phyloP scores from a whole-genome alignment of 2,329 filamentous ascomycete species.

The Beauveria medogensis region DNA sequence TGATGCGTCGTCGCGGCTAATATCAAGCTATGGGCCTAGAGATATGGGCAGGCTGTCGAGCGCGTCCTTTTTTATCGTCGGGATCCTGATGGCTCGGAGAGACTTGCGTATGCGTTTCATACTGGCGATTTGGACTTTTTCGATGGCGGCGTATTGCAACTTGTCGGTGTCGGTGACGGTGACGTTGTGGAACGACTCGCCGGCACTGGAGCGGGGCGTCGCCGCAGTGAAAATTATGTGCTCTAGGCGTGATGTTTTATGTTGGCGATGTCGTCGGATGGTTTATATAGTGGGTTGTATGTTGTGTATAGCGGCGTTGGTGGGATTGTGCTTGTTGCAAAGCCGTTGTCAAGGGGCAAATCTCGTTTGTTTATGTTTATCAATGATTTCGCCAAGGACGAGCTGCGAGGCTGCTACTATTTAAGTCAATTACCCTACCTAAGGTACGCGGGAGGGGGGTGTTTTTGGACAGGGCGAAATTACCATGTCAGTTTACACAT shows the following conservation, averaged over 20 bases:
- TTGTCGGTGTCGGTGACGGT: background rate
- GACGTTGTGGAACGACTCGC: background rate
- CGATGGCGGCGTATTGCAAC: slow-evolving; percentile 1
- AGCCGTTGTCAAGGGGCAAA: background rate
- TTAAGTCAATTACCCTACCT: too few species aligned
- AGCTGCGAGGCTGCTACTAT: too few species aligned
- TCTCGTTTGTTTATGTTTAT: too few species aligned
- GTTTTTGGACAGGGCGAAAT: too few species aligned
- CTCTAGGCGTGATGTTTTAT: background rate
- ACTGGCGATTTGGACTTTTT: background rate
- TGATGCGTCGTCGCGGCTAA: background rate
- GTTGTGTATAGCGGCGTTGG: background rate
- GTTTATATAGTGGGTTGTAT: background rate
- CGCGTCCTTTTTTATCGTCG: background rate
- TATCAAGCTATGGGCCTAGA: background rate
- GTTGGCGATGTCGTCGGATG: background rate
- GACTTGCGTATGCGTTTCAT: background rate
- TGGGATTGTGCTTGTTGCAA: background rate
- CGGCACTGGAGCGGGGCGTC: background rate
- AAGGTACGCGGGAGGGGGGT: too few species aligned
- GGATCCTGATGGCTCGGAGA: background rate
- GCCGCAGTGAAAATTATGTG: background rate
- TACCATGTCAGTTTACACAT: too few species aligned
- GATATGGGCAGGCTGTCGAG: background rate
- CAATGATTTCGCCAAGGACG: too few species aligned